phyloP scores from a whole-genome alignment of 2,329 filamentous ascomycete genomes.

The Pseudogymnoascus sp. region DNA sequence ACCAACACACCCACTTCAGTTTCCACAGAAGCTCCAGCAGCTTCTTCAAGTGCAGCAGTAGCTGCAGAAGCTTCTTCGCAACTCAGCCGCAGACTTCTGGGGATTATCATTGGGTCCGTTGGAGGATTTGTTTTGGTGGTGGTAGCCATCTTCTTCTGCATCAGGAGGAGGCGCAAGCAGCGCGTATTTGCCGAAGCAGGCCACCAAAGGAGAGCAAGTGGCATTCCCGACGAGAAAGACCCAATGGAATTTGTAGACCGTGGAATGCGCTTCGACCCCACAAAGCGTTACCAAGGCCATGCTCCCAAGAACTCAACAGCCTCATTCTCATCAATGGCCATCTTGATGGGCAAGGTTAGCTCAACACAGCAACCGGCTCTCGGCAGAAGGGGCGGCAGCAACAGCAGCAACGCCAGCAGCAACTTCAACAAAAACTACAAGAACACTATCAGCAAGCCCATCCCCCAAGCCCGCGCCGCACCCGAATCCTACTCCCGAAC shows the following conservation, averaged over 20 bases:
- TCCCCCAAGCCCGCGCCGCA: slow-evolving; percentile 35
- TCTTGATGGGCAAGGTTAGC: slow-evolving; percentile 54
- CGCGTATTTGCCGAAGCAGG: slow-evolving; percentile 41
- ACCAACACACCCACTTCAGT: slow-evolving; percentile 18
- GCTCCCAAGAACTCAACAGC: slow-evolving; percentile 43
- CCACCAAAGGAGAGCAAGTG: slow-evolving; percentile 36
- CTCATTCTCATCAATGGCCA: slow-evolving; percentile 56
- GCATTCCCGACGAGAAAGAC: slow-evolving; percentile 49
- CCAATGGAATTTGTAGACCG: slow-evolving; percentile 40
- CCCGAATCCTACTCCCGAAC: not conserved
- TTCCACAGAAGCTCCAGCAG: slow-evolving; percentile 26
- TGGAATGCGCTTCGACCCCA: slow-evolving; percentile 30
- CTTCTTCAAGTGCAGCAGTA: slow-evolving; percentile 26
- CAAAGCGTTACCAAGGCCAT: slow-evolving; percentile 39
- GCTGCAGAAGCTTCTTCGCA: slow-evolving; percentile 24
- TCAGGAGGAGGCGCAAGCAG: slow-evolving; percentile 52
- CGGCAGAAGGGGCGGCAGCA: slow-evolving; percentile 46
- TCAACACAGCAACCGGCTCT: slow-evolving; percentile 32
- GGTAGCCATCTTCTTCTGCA: slow-evolving; percentile 53
- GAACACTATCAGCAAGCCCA: slow-evolving; percentile 50
- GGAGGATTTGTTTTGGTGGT: slow-evolving; percentile 52
- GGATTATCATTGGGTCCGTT: slow-evolving; percentile 74
- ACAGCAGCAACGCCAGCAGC: slow-evolving; percentile 47
- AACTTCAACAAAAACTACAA: slow-evolving; percentile 56
- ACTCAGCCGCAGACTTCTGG: slow-evolving; percentile 51